phyloP scores from a whole-genome alignment of 2,329 filamentous ascomycete species.

The Stachybotrys elegans region DNA sequence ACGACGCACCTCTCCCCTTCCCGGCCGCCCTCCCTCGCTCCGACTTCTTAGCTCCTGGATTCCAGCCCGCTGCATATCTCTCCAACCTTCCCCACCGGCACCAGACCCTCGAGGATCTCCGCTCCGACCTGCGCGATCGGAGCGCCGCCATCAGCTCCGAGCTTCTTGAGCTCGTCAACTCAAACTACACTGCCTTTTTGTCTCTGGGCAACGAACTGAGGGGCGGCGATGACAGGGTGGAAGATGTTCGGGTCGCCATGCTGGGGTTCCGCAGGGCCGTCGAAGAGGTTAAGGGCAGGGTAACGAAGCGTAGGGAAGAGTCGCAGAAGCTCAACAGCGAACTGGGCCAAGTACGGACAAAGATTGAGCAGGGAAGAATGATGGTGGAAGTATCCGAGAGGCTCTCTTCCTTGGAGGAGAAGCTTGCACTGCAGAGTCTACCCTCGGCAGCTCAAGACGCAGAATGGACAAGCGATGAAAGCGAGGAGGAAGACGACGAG shows the following conservation, averaged over 20 bases:
- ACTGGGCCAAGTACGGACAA: conserved; percentile 55
- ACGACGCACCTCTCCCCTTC: conserved; percentile 76
- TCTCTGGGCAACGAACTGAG: conserved; percentile 74
- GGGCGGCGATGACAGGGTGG: conserved; percentile 86
- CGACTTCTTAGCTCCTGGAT: conserved; percentile 74
- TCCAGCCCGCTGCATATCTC: conserved; percentile 78
- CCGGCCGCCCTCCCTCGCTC: conserved; percentile 75
- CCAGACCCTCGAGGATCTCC: conserved; percentile 92
- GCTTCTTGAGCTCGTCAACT: conserved; percentile 89
- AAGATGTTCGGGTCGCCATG: conserved; percentile 82
- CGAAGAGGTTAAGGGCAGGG: conserved; percentile 63
- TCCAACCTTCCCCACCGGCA: conserved; percentile 78
- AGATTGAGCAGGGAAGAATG: conserved; percentile 56
- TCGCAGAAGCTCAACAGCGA: conserved; percentile 60
- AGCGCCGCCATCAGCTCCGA: conserved; percentile 77
- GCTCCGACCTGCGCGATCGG: conserved; percentile 76
- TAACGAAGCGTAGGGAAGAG: conserved; percentile 59
- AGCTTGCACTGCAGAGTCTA: conserved; percentile 48
- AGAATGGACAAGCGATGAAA: conserved; percentile 24
- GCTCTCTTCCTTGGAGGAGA: conserved; percentile 57
- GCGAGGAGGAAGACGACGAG: conserved; percentile 31
- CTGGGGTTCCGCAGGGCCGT: conserved; percentile 82
- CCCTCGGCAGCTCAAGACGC: conserved; percentile 13
- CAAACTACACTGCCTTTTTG: conserved; percentile 89
- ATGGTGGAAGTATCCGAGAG: conserved; percentile 65